Evolutionary conservation across 108 stramenopile species (phyloP), one percentile per base, ranked within the genome.

Genomic region (Cyclotella kingstonii): DNA sequence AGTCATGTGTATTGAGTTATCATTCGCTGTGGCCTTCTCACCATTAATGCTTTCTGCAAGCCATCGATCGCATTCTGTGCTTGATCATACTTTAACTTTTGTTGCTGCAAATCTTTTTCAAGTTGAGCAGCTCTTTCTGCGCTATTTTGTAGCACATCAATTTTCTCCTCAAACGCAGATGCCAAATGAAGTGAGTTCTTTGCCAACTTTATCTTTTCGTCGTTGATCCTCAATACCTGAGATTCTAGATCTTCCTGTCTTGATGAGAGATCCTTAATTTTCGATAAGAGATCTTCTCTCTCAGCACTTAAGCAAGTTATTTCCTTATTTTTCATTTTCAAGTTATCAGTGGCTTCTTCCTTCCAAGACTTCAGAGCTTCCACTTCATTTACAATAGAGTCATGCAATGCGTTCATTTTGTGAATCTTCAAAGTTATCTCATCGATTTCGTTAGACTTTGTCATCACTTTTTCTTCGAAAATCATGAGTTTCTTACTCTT

Each of bases 121-220:
- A 60, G 18, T 8, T 17, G 0, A 30, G 1, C 28, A 30, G 45
- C 59, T 33, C 31, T 43, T 9, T 47, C 45, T 34, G 59, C 59
- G 17, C 23, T 26, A 19, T 38, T 3, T 17, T 54, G 34, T 18
- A 60, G 45, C 3, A 15, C 30, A 2, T 34, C 18, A 29, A 60
- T 60, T 11, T 47, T 60, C 11, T 60, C 59, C 34, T 60, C 59
- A 33, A 40, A 60, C 0, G 43, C 43, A 18, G 2, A 23, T 2
- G 59, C 59, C 59, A 60, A 46, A 30, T 45, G 45, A 14, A 60
- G 28, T 5, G 45, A 42, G 45, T 17, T 47, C 42, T 60, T 42
- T 28, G 59, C 45, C 45, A 60, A 30, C 0, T 30, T 6, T 17
- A 34, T 26, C 33, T 60, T 60, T 33, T 60, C 59, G 1, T 60